Conservation (phyloP, 495 filamentous ascomycete species). For the Hyaloscypha finlandica region DNA sequence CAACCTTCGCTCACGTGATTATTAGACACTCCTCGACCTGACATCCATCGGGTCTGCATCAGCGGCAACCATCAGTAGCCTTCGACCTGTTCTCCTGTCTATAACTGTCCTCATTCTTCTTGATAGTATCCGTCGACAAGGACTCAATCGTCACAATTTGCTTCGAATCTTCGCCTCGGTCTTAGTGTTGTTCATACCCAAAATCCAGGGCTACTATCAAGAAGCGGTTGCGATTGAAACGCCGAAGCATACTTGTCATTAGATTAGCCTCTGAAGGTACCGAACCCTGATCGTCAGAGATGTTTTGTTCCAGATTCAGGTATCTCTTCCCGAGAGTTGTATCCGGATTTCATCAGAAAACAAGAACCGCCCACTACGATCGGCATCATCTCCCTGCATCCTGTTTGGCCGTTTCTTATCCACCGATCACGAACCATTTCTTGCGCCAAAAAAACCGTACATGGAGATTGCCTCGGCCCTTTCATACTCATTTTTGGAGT, state of each 20-base stretch:
- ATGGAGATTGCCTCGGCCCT: not conserved
- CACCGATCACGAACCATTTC: not conserved
- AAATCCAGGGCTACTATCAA: not conserved
- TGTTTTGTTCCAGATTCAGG: not conserved
- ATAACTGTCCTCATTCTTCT: slow-evolving; percentile 6
- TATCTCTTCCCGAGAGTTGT: not conserved
- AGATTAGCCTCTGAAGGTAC: not conserved
- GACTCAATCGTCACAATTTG: slow-evolving; percentile 6
- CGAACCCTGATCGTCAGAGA: not conserved
- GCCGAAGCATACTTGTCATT: not conserved
- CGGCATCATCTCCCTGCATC: not conserved
- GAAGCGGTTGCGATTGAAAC: not conserved
- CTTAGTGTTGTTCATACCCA: not conserved
- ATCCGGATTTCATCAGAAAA: not conserved
- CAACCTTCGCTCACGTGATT: not conserved
- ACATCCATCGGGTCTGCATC: slow-evolving; percentile 2
- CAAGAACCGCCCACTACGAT: not conserved
- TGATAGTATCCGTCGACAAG: slow-evolving; percentile 2
- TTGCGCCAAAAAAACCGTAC: not conserved
- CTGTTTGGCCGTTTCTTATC: not conserved
- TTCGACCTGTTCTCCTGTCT: slow-evolving; percentile 1
- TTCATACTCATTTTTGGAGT: not conserved
- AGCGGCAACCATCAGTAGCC: slow-evolving; percentile 2
- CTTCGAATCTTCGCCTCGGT: not conserved
- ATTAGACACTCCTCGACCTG: slow-evolving; percentile 2